Evolutionary conservation across 176 grass and related monocot genomes (phyloP).

Genomic region (Cenchrus fungigraminus): DNA sequence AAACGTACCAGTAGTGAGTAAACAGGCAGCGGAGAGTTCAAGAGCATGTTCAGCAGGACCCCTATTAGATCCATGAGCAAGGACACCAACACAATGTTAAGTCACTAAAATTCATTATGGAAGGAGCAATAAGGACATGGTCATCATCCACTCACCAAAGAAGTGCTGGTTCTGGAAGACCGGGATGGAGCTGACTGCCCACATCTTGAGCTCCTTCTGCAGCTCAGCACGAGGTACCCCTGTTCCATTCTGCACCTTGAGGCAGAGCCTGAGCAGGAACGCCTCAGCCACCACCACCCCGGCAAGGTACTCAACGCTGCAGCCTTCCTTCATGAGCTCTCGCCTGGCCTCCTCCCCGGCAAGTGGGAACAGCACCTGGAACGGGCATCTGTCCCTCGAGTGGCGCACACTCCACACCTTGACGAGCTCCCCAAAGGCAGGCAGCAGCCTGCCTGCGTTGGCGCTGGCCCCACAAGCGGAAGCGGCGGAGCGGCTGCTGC

Average conservation of each 20-base stretch:
- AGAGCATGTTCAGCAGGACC: conserved; percentile 75
- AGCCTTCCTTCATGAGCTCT: conserved; percentile 72
- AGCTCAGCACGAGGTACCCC: conserved; percentile 50
- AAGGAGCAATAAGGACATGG: conserved; percentile 2
- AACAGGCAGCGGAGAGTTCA: conserved; percentile 69
- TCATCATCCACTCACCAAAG: conserved; percentile 58
- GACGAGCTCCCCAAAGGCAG: conserved; percentile 78
- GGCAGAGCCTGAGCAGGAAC: conserved; percentile 89
- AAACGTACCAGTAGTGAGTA: conserved; percentile 73
- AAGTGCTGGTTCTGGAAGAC: conserved; percentile 79
- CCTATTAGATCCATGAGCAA: conserved; percentile 58
- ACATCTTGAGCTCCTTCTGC: conserved; percentile 89
- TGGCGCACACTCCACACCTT: conserved; percentile 84
- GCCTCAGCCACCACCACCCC: conserved; percentile 72
- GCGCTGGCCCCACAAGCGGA: neutral
- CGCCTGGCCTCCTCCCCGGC: conserved; percentile 67
- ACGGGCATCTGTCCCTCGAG: conserved; percentile 50
- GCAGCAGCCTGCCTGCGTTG: conserved; percentile 46
- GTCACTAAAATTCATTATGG: conserved; percentile 31
- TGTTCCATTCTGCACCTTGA: conserved; percentile 67
- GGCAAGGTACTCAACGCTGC: conserved; percentile 72
- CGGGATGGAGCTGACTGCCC: conserved; percentile 84
- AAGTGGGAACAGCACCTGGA: conserved; percentile 79
- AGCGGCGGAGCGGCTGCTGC: conserved; percentile 47
- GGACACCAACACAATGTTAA: neutral